phyloP scores from a whole-genome alignment of 345 rosid species.

The Luvunga scandens region DNA sequence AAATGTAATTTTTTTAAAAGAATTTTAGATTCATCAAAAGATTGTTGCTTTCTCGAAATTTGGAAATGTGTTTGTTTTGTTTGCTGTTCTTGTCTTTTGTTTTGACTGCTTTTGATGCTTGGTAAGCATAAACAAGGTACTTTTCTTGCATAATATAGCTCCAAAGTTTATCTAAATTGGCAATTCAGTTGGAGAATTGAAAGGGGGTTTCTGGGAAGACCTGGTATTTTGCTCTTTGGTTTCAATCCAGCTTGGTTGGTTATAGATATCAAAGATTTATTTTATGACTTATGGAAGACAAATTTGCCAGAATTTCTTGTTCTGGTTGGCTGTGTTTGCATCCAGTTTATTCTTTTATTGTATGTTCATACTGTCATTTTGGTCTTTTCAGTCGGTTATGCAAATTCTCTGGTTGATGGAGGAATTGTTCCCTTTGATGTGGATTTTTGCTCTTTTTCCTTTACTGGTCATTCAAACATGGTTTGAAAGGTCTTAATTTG shows the following conservation, averaged over 20 bases:
- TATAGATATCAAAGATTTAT: neutral
- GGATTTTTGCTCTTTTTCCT: neutral
- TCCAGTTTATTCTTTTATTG: neutral
- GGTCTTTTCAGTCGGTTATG: neutral
- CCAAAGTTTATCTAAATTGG: conserved; percentile 3
- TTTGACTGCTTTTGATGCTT: conserved; percentile 15
- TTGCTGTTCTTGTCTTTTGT: conserved; percentile 14
- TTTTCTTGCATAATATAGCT: neutral
- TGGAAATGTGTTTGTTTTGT: conserved; percentile 19
- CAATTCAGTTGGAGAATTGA: neutral
- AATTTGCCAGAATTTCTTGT: neutral
- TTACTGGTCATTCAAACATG: neutral
- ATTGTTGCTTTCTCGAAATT: conserved; percentile 11
- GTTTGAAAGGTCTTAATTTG: neutral
- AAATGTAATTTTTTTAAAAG: conserved; percentile 5
- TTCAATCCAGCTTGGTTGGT: neutral
- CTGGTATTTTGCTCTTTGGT: neutral
- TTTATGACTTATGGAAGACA: neutral
- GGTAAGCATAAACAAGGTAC: neutral
- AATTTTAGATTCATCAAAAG: conserved; percentile 15
- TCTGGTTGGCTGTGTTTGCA: neutral
- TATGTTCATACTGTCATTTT: neutral
- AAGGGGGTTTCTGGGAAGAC: conserved; percentile 4
- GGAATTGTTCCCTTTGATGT: neutral
- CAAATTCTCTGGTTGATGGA: neutral